Evolutionary conservation across 2,329 filamentous ascomycete genomes (phyloP), one percentile per base, ranked within the genome.

Genomic region (Alternaria solani): DNA sequence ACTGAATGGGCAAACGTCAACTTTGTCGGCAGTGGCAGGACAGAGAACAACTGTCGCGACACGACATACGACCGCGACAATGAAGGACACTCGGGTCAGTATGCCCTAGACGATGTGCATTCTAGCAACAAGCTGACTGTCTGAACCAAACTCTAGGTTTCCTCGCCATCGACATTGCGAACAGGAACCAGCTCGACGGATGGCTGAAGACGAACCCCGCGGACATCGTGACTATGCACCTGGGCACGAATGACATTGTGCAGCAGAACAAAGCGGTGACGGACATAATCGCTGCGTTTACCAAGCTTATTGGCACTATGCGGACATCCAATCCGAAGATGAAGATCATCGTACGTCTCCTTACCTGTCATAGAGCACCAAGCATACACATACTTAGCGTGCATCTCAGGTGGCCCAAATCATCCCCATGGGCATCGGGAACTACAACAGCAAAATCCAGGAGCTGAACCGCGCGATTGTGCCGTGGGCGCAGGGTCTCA

Each of bases 161-260:
- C 70, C 70, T 80, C 11, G 81, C 80, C 18, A 78, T 82, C 58
- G 70, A 82, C 65, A 82, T 82, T 48, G 81, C 80, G 57, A 80
- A 80, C 59, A 71, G 72, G 51, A 78, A 78, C 34, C 77, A 82
- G 71, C 70, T 82, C 20, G 79, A 78, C 42, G 80, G 79, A 25
- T 83, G 80, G 80, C 71, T 83, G 44, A 66, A 79, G 69, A 65
- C 36, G 14, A 82, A 81, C 61, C 79, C 79, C 0, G 80, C 81
- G 2, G 80, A 83, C 63, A 77, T 83, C 26, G 78, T 83, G 56
- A 81, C 79, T 9, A 82, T 82, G 79, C 80, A 83, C 65, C 62
- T 83, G 2, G 80, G 81, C 18, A 82, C 81, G 42, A 82, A 82
- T 62, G 80, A 82, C 58, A 70, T 75, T 43, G 78, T 79, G 51